Conservation (phyloP, 2,329 filamentous ascomycete genomes). For the Colletotrichum viniferum region DNA sequence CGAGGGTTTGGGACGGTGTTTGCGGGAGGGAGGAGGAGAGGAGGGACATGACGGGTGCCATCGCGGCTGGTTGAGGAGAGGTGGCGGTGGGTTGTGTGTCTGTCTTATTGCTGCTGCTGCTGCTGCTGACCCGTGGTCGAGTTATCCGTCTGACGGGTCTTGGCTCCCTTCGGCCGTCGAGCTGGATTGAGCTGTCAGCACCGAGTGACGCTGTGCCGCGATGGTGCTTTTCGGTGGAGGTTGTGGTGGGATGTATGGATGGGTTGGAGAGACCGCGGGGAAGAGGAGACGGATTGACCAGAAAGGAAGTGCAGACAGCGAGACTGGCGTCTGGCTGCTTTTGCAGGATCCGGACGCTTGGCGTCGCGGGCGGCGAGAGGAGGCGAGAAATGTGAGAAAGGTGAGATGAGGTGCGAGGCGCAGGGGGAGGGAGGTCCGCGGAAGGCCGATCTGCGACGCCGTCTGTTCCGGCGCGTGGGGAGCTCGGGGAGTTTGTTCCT, state of each 20-base stretch:
- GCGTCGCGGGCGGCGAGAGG: neutral
- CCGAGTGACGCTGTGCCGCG: neutral
- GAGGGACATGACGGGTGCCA: neutral
- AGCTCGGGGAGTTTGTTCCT: neutral
- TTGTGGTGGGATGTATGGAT: neutral
- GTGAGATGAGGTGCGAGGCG: neutral
- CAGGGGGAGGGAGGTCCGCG: neutral
- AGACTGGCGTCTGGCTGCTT: neutral
- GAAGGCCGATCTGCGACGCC: slow-evolving; percentile 15
- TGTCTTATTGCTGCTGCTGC: neutral
- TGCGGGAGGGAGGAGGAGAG: slow-evolving; percentile 7
- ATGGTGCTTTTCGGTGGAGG: neutral
- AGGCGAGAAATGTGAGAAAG: neutral
- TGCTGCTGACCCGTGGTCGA: neutral
- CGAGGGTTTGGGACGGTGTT: slow-evolving; percentile 9
- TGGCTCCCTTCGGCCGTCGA: neutral
- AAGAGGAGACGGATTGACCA: neutral
- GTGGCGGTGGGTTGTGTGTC: neutral
- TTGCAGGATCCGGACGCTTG: neutral
- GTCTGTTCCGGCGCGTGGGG: neutral
- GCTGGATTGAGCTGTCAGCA: neutral
- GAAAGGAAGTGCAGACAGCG: neutral
- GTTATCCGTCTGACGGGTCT: neutral
- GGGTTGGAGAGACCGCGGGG: neutral
- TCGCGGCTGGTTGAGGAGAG: neutral